Percentiles rank a stretch among this genome's conserved stretches.
phyloP scores from a whole-genome alignment of 139 green algal species.

The Trebouxia sp. region DNA sequence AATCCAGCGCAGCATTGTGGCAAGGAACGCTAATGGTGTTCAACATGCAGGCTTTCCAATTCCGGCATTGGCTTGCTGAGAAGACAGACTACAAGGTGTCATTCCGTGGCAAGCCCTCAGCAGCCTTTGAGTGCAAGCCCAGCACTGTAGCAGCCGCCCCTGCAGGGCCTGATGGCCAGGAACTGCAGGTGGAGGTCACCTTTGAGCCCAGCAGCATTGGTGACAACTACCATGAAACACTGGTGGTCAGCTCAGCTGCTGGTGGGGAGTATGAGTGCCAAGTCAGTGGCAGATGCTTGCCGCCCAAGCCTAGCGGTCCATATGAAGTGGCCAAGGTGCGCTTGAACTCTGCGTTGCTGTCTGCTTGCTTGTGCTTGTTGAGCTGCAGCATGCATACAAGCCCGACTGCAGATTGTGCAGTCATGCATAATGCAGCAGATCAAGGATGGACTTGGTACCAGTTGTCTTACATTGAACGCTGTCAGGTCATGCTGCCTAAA shows the following conservation, averaged over 20 bases:
- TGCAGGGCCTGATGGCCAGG: conserved; percentile 48
- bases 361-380: too few species aligned
- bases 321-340: conserved; percentile 56
- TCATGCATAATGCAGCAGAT: not conserved
- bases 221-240: conserved; percentile 62
- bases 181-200: conserved; percentile 64
- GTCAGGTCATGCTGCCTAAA: too few species aligned
- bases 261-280: conserved; percentile 71
- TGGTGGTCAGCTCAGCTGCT: conserved; percentile 52
- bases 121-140: conserved; percentile 48
- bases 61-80: conserved; percentile 72
- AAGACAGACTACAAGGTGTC: conserved; percentile 73
- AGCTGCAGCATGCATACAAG: too few species aligned
- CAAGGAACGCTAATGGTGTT: too few species aligned
- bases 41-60: conserved; percentile 50
- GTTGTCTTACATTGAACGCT: too few species aligned
- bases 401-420: too few species aligned
- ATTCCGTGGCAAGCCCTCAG: conserved; percentile 42
- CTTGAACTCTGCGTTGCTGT: too few species aligned
- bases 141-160: conserved; percentile 35
- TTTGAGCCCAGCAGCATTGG: conserved; percentile 75
- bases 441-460: too few species aligned
- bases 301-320: conserved; percentile 76
- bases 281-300: conserved; percentile 66
- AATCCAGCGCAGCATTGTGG: too few species aligned